Evolutionary conservation across 371 early-diverging fungal species (phyloP).

Genomic region (Nematocida sp.): DNA sequence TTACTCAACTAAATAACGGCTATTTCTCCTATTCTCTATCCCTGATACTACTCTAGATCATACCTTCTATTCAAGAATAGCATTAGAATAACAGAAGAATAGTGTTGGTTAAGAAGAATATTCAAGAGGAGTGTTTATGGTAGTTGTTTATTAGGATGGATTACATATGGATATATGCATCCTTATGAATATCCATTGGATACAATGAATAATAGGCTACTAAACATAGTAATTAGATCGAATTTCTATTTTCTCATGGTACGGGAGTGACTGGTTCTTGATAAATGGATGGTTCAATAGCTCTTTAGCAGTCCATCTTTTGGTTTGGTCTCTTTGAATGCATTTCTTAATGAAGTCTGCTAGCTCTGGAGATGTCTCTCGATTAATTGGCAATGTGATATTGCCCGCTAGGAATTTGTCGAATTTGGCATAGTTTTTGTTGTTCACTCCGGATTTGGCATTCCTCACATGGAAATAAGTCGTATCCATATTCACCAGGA

Average conservation of each 20-base stretch:
- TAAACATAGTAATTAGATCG: background rate
- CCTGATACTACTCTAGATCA: too few species aligned
- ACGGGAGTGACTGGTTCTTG: background rate
- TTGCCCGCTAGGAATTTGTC: conserved; percentile 43
- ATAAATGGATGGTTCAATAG: conserved; percentile 63
- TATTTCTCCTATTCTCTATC: too few species aligned
- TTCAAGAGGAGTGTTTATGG: too few species aligned
- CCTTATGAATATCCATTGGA: too few species aligned
- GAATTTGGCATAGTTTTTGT: conserved; percentile 54
- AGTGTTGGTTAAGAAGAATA: too few species aligned
- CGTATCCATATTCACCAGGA: conserved; percentile 30
- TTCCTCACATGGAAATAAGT: conserved; percentile 30
- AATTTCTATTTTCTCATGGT: background rate
- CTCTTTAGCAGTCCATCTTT: conserved; percentile 59
- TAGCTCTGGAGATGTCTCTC: conserved; percentile 51
- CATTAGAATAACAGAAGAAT: too few species aligned
- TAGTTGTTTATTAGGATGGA: too few species aligned
- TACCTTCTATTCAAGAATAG: too few species aligned
- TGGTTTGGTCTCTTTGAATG: conserved; percentile 52
- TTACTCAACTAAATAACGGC: too few species aligned
- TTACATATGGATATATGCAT: too few species aligned
- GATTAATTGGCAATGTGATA: conserved; percentile 37
- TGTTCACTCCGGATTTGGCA: conserved; percentile 47
- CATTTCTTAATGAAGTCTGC: conserved; percentile 59
- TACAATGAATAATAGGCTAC: background rate